Evolutionary conservation across 371 early-diverging fungal genomes (phyloP).

Genomic region (Mortierella polycephala): DNA sequence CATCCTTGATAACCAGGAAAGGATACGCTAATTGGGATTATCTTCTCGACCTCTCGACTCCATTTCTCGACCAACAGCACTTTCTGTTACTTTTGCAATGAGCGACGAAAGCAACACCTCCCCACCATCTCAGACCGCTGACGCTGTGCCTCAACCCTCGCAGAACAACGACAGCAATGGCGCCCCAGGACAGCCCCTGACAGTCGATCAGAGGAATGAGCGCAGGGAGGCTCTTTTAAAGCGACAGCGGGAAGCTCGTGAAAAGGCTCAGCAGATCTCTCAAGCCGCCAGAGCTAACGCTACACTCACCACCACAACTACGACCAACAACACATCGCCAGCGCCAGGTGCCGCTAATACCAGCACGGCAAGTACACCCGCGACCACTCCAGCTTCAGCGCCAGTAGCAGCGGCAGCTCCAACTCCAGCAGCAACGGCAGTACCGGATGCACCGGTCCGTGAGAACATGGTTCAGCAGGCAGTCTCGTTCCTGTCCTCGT

Average conservation of each 20-base stretch:
- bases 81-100: slow-evolving; percentile 6
- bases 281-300: slow-evolving; percentile 47
- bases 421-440: slow-evolving; percentile 1
- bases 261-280: slow-evolving; percentile 50
- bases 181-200: slow-evolving; percentile 32
- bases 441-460: slow-evolving; percentile 51
- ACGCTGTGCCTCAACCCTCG: slow-evolving; percentile 37
- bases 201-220: slow-evolving; percentile 50
- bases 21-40: no score
- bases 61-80: not conserved
- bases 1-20: no score
- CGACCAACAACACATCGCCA: no score
- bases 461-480: slow-evolving; percentile 69
- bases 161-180: slow-evolving; percentile 13
- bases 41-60: no score
- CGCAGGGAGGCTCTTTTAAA: slow-evolving; percentile 45
- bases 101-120: slow-evolving; percentile 28
- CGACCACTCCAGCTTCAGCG: slow-evolving; percentile 1
- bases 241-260: slow-evolving; percentile 42
- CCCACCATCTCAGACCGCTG: slow-evolving; percentile 4
- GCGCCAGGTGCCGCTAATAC: not conserved
- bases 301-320: slow-evolving; percentile 1
- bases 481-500: slow-evolving; percentile 66
- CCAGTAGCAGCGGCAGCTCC: not conserved
- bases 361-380: not conserved